A percentile compares a stretch with the other conserved stretches of the same genome.
These are phyloP conservation scores for Mercurialis annua DNA, from an alignment of 345 rosid genomes.

Conservation along the genomic window DNA sequence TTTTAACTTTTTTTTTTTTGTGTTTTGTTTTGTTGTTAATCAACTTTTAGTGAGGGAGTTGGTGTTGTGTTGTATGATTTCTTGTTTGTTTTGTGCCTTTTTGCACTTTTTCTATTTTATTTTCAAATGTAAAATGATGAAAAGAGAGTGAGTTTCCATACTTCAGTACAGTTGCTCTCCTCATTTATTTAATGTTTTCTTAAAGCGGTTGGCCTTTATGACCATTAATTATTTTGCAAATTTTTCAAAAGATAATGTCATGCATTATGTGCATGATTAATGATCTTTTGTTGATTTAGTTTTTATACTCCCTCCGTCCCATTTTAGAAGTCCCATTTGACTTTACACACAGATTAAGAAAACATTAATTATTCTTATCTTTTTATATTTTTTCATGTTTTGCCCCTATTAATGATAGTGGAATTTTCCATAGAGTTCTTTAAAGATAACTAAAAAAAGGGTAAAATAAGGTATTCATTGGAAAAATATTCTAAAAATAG, in stretches of 20 bases:
- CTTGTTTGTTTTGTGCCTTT: not conserved
- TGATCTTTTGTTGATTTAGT: no score
- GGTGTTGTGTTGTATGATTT: not conserved
- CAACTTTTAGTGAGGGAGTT: not conserved
- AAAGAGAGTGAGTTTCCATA: not conserved
- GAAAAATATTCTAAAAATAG: no score
- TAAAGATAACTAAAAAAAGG: no score
- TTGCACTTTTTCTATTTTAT: not conserved
- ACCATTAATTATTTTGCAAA: not conserved
- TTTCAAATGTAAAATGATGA: not conserved
- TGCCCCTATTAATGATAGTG: no score
- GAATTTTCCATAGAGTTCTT: no score
- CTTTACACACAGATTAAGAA: no score
- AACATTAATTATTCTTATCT: no score
- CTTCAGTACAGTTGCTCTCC: not conserved
- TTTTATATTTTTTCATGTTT: no score
- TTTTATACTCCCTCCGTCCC: no score
- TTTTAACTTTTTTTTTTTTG: not conserved
- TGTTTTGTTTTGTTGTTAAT: not conserved
- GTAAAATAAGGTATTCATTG: no score
- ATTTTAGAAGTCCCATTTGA: no score
- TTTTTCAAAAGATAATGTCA: not conserved
- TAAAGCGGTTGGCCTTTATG: not conserved
- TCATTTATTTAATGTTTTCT: not conserved
- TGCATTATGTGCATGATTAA: not conserved